These are phyloP conservation scores for Phytophthora chlamydospora DNA, from an alignment of 352 stramenopile species.

Conservation along the genomic window DNA sequence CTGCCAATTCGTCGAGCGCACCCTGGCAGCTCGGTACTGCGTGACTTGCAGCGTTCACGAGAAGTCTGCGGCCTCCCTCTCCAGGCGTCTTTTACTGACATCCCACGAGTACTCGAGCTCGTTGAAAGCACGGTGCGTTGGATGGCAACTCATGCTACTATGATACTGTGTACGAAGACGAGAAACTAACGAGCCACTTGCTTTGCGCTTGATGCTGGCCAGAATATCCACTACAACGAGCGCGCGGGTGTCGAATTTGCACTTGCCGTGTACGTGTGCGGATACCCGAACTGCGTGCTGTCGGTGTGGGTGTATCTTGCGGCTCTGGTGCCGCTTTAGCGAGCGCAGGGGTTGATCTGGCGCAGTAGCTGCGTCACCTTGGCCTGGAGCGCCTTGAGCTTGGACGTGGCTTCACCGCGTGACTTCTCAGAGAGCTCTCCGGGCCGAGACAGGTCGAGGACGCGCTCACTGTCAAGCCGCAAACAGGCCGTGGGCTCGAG, in stretches of 20 bases:
- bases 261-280: constrained; percentile 85
- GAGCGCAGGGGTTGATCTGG: constrained; percentile 54
- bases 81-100: constrained; percentile 90
- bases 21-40: constrained; percentile 23
- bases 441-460: constrained; percentile 68
- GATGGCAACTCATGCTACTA: constrained; percentile 6
- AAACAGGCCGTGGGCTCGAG: constrained; percentile 57
- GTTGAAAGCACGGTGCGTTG: constrained; percentile 82
- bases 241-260: constrained; percentile 90
- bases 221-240: constrained; percentile 91
- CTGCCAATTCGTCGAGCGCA: constrained; percentile 18
- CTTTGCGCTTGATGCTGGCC: constrained; percentile 12
- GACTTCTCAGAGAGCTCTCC: constrained; percentile 66
- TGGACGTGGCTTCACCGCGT: constrained; percentile 59
- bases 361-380: constrained; percentile 69
- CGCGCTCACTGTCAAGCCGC: constrained; percentile 63
- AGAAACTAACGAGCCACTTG: constrained; percentile 19
- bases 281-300: constrained; percentile 88
- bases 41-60: constrained; percentile 44
- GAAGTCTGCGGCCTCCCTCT: constrained; percentile 84
- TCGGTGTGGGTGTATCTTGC: constrained; percentile 94
- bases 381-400: constrained; percentile 70
- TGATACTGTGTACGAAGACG: constrained; percentile 22
- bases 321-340: constrained; percentile 52
- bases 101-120: constrained; percentile 72